Percentiles rank a stretch among this genome's conserved stretches.
Conservation (phyloP, 2,329 filamentous ascomycete genomes). For the Nigrograna mackinnonii region DNA sequence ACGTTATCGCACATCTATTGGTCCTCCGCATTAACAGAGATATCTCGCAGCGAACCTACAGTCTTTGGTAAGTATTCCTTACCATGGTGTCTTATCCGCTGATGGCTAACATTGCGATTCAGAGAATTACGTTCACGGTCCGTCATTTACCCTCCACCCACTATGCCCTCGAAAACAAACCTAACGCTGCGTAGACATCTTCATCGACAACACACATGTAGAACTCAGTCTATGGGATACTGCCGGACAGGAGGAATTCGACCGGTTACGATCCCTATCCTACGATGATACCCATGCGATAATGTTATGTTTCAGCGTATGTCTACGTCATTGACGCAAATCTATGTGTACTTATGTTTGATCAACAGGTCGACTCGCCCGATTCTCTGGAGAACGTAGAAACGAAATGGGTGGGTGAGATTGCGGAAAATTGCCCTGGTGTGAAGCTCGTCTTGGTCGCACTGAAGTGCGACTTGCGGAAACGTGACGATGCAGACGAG, state of each 20-base stretch:
- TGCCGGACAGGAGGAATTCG: constrained; percentile 98
- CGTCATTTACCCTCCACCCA: constrained; percentile 25
- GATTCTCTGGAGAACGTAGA: constrained; percentile 98
- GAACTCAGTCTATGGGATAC: constrained; percentile 98
- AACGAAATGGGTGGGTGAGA: constrained; percentile 97
- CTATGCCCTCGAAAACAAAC: neutral
- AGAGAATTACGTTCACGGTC: constrained; percentile 99
- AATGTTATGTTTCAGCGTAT: constrained; percentile 90
- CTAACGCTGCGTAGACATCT: constrained; percentile 71
- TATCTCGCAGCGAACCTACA: constrained; percentile 72
- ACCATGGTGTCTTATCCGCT: no score
- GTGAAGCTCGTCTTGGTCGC: constrained; percentile 95
- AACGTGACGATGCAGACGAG: constrained; percentile 68
- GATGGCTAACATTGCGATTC: constrained; percentile 21
- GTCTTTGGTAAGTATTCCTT: constrained; percentile 68
- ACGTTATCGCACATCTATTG: constrained; percentile 11
- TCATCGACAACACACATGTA: constrained; percentile 95
- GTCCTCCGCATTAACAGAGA: constrained; percentile 18
- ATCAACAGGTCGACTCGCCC: constrained; percentile 75
- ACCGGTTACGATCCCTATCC: constrained; percentile 89
- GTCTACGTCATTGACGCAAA: neutral
- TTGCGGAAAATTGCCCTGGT: constrained; percentile 94
- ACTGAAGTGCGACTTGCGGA: constrained; percentile 93
- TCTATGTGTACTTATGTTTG: neutral
- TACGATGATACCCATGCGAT: constrained; percentile 99